phyloP scores from a whole-genome alignment of 805 yeast species.

The Myxozyma lipomycoides region DNA sequence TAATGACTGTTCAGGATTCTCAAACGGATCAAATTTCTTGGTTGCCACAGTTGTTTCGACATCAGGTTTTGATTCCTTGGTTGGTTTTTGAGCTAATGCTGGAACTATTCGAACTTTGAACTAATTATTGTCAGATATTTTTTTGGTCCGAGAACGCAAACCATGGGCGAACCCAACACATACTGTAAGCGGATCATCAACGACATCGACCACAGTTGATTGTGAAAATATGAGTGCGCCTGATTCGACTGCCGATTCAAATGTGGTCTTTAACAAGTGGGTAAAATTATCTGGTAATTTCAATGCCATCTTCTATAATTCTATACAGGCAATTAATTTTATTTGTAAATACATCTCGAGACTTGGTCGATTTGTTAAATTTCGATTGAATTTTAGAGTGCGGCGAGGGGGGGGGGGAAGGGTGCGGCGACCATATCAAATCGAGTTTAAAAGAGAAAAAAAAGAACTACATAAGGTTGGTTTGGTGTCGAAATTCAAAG shows the following conservation, averaged over 20 bases:
- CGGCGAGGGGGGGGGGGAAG: too few relatives aligned
- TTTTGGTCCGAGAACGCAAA: slow-evolving; percentile 3
- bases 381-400: too few relatives aligned
- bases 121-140: slow-evolving; percentile 26
- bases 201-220: slow-evolving; percentile 40
- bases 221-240: slow-evolving; percentile 53
- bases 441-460: too few relatives aligned
- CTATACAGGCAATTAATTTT: too few relatives aligned
- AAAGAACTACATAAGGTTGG: too few relatives aligned
- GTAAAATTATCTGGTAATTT: slow-evolving; percentile 42
- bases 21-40: slow-evolving; percentile 57
- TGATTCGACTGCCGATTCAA: slow-evolving; percentile 45
- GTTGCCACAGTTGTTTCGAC: slow-evolving; percentile 2
- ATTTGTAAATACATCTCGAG: too few relatives aligned
- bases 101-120: slow-evolving; percentile 39
- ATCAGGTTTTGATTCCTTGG: slow-evolving; percentile 6
- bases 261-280: slow-evolving; percentile 23
- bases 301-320: slow-evolving; percentile 14
- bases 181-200: slow-evolving; percentile 34
- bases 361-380: too few relatives aligned
- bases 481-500: too few relatives aligned
- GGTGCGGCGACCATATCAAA: too few relatives aligned
- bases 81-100: slow-evolving; percentile 38
- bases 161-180: slow-evolving; percentile 12
- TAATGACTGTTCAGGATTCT: slow-evolving; percentile 70